Percentiles rank a stretch among this genome's conserved stretches.
Conservation (phyloP, 2,329 filamentous ascomycete species). For the Dryadomyces sulphureus region DNA sequence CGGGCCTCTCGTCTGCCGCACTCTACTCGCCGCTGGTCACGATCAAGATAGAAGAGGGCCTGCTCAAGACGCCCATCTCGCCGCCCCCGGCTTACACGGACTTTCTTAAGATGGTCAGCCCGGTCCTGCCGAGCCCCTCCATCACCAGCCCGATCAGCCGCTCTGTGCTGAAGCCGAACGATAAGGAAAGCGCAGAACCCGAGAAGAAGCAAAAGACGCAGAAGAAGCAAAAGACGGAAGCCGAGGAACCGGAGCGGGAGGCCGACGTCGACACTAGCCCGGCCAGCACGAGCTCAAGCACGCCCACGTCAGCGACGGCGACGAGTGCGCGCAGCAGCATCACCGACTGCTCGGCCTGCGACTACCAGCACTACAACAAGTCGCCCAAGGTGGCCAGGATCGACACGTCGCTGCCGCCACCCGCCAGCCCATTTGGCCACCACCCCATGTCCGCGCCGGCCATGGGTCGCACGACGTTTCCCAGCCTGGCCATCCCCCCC, state of each 20-base stretch:
- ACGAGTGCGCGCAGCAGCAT: slow-evolving; percentile 25
- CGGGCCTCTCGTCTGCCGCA: slow-evolving; percentile 20
- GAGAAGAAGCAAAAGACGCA: not conserved
- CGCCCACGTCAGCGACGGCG: slow-evolving; percentile 19
- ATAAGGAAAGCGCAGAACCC: not conserved
- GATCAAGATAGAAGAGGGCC: slow-evolving; percentile 54
- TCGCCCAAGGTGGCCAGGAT: slow-evolving; percentile 24
- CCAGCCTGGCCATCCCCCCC: slow-evolving; percentile 61
- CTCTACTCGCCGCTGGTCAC: slow-evolving; percentile 26
- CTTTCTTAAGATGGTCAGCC: slow-evolving; percentile 60
- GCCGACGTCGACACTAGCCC: not conserved
- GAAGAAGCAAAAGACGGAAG: not conserved
- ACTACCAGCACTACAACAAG: slow-evolving; percentile 35
- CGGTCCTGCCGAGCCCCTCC: slow-evolving; percentile 7
- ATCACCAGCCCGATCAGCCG: not conserved
- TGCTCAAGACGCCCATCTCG: slow-evolving; percentile 71
- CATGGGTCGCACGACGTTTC: slow-evolving; percentile 43
- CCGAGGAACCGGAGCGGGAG: not conserved
- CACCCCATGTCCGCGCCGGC: slow-evolving; percentile 45
- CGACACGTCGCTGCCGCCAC: slow-evolving; percentile 26
- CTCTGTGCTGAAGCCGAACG: not conserved
- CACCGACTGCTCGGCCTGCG: slow-evolving; percentile 26
- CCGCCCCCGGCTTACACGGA: slow-evolving; percentile 83
- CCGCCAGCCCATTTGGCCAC: slow-evolving; percentile 37
- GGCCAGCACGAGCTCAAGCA: slow-evolving; percentile 21